These are phyloP conservation scores for Arabidopsis thaliana DNA, from an alignment of 345 rosid genomes.

Conservation along the genomic window DNA sequence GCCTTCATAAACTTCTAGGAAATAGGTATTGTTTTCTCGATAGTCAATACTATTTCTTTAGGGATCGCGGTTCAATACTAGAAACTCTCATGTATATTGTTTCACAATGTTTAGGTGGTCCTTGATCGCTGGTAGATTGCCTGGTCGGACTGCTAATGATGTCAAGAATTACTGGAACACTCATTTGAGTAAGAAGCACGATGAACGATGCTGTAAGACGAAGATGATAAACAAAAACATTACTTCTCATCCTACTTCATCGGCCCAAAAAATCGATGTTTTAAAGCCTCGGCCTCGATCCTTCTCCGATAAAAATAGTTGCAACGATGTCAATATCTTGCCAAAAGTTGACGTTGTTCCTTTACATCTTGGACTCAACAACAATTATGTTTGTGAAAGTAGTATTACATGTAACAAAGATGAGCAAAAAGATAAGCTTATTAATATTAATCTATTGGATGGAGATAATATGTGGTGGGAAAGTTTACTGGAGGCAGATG, in stretches of 20 bases:
- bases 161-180: constrained; percentile 59
- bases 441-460: too few relatives aligned
- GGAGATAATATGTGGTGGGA: too few relatives aligned
- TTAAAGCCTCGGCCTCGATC: not conserved
- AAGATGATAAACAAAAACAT: not conserved
- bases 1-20: constrained; percentile 65
- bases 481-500: too few relatives aligned
- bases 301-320: not conserved
- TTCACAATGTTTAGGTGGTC: constrained; percentile 27
- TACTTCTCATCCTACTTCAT: not conserved
- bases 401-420: not conserved
- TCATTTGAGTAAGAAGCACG: constrained; percentile 45
- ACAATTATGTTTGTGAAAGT: too few relatives aligned
- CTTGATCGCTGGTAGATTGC: constrained; percentile 54
- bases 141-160: constrained; percentile 55
- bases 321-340: not conserved
- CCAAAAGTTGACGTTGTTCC: not conserved
- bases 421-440: too few relatives aligned
- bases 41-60: too few relatives aligned
- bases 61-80: too few relatives aligned
- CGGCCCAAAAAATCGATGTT: not conserved
- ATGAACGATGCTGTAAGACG: not conserved
- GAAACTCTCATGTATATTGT: too few relatives aligned
- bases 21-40: constrained; percentile 44
- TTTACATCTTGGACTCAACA: too few relatives aligned